phyloP scores from a whole-genome alignment of 2,329 filamentous ascomycete genomes.

The Fusarium sambucinum region DNA sequence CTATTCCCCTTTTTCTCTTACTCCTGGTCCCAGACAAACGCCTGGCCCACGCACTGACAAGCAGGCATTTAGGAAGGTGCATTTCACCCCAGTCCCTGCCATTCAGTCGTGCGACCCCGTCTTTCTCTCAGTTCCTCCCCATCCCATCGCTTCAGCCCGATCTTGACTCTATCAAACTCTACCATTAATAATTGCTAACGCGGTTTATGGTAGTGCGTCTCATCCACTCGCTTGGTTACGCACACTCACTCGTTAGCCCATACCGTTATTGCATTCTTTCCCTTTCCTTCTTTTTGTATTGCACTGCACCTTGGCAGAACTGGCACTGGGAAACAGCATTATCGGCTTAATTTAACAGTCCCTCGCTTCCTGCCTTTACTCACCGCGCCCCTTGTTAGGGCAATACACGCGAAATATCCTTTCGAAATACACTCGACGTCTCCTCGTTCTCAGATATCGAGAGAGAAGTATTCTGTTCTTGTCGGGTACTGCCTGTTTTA shows the following conservation, averaged over 20 bases:
- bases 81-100: slow-evolving; percentile 36
- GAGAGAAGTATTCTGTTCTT: slow-evolving; percentile 15
- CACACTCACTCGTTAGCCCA: slow-evolving; percentile 36
- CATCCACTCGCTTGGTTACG: slow-evolving; percentile 44
- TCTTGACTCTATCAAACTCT: slow-evolving; percentile 37
- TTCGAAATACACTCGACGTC: slow-evolving; percentile 18
- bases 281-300: slow-evolving; percentile 25
- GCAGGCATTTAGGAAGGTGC: slow-evolving; percentile 40
- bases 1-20: slow-evolving; percentile 36
- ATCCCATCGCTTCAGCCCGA: slow-evolving; percentile 34
- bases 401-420: slow-evolving; percentile 31
- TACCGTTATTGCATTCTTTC: slow-evolving; percentile 36
- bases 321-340: slow-evolving; percentile 1
- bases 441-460: slow-evolving; percentile 2
- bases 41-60: slow-evolving; percentile 37
- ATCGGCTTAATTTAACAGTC: slow-evolving; percentile 31
- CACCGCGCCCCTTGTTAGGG: slow-evolving; percentile 34
- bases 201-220: slow-evolving; percentile 43
- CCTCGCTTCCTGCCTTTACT: slow-evolving; percentile 31
- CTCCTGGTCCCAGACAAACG: slow-evolving; percentile 30
- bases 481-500: slow-evolving; percentile 18
- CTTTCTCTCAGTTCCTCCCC: slow-evolving; percentile 31
- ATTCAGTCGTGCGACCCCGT: slow-evolving; percentile 41
- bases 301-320: slow-evolving; percentile 15
- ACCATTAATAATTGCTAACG: slow-evolving; percentile 37